Conservation (phyloP, 1,284 basidiomycete genomes). For the Ceratobasidium sp. region DNA sequence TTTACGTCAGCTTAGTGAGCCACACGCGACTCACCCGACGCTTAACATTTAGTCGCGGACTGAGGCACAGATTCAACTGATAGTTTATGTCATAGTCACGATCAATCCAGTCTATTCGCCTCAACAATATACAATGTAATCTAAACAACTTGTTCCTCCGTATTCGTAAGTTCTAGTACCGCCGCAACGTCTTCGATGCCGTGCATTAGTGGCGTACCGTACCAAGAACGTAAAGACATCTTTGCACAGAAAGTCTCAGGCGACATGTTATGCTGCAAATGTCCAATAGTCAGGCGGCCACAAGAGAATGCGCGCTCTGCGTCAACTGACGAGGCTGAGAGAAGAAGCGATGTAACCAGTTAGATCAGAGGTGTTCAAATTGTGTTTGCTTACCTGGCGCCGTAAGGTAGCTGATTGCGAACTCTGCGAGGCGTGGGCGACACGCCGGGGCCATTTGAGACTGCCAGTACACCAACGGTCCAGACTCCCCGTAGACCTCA, state of each 20-base stretch:
- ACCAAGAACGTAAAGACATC: neutral
- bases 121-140: too few species aligned
- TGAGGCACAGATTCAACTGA: too few species aligned
- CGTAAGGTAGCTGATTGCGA: neutral
- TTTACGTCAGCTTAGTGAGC: too few species aligned
- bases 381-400: conserved; percentile 2
- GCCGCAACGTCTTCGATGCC: neutral
- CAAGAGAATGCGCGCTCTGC: conserved; percentile 3
- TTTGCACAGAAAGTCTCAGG: conserved; percentile 1
- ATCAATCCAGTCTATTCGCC: too few species aligned
- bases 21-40: too few species aligned
- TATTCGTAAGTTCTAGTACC: too few species aligned
- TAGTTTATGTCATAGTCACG: too few species aligned
- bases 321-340: too few species aligned
- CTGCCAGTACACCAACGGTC: neutral
- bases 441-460: neutral
- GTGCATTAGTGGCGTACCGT: neutral
- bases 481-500: too few species aligned
- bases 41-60: too few species aligned
- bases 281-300: neutral
- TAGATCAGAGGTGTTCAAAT: too few species aligned
- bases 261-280: conserved; percentile 15
- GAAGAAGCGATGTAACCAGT: too few species aligned
- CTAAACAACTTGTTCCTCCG: neutral
- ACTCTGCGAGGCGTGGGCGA: neutral